Evolutionary conservation across 2,329 filamentous ascomycete species (phyloP).

Genomic region (Aspergillus sclerotialis): DNA sequence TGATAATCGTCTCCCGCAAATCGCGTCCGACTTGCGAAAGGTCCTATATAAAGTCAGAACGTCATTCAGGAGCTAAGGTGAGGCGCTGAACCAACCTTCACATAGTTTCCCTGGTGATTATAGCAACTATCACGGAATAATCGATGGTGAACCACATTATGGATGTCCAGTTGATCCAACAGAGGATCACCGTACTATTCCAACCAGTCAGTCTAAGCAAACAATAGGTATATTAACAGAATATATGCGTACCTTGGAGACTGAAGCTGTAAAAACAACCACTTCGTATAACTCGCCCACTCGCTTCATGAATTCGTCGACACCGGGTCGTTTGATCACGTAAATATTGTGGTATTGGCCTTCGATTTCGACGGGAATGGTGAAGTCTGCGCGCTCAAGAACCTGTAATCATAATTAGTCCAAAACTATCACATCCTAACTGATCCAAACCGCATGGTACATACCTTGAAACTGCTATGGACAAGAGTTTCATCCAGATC

Average conservation of each 20-base stretch:
- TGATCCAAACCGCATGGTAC: constrained; percentile 11
- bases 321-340: constrained; percentile 97
- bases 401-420: constrained; percentile 53
- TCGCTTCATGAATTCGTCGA: constrained; percentile 97
- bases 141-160: constrained; percentile 90
- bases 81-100: constrained; percentile 55
- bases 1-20: constrained; percentile 96
- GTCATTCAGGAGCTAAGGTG: neutral
- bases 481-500: constrained; percentile 96
- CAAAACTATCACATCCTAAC: constrained; percentile 11
- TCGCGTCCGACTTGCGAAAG: constrained; percentile 94
- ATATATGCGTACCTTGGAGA: constrained; percentile 69
- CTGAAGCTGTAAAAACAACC: constrained; percentile 95
- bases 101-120: constrained; percentile 98
- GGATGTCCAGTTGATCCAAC: constrained; percentile 92
- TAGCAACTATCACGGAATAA: constrained; percentile 98
- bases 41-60: constrained; percentile 49
- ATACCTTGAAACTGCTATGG: constrained; percentile 97
- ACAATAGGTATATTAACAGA: neutral
- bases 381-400: constrained; percentile 95
- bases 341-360: constrained; percentile 99
- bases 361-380: constrained; percentile 97
- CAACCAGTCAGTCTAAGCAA: constrained; percentile 7
- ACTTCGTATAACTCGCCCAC: constrained; percentile 97
- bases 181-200: constrained; percentile 87